Base-by-base conservation (phyloP, 495 filamentous ascomycete genomes). In the Daldinia concentrica region DNA sequence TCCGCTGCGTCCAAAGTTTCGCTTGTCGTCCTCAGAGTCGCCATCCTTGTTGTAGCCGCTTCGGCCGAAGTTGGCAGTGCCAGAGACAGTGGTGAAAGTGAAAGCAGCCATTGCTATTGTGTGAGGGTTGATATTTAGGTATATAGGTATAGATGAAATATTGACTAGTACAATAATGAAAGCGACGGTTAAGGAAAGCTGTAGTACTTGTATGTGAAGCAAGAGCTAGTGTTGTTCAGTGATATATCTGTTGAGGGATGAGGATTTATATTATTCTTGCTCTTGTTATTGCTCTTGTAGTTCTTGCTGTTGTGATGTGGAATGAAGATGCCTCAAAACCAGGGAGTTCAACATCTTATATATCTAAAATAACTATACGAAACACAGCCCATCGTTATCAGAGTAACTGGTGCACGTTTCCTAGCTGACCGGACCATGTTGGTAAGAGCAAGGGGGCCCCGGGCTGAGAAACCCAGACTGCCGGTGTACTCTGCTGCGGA, bases 1-100 rank as follows among this genome's bases (percentile, higher is more conserved):
- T 66, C 83, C 89, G 69, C 88, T 87, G 71, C 86, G 86, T 74
- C 83, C 87, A 80, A 85, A 67, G 70, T 75, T 78, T 30, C 82
- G 73, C 55, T 70, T 70, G 60, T 78, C 62, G 24, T 68, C 58
- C 37, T 64, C 64, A 45, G 63, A 55, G 72, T 71, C 69, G 41
- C 69, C 74, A 34, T 76, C 72, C 36, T 71, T 76, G 68, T 80
- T 80, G 71, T 80, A 80, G 27, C 77, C 78, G 41, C 78, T 78
- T 58, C 79, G 79, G 68, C 79, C 77, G 1, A 37, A 29, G 70
- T 58, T 68, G 68, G 51, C 57, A 30, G 68, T 54, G 4, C 6
- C 22, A 27, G 68, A 50, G 27, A 26, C 22, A 66, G 69, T 65
- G 73, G 72, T 68, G 72, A 73, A 77, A 74, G 76, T 57, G 61